Base-by-base conservation (phyloP, 768 basidiomycete species). In the Clitopilus passeckerianus region DNA sequence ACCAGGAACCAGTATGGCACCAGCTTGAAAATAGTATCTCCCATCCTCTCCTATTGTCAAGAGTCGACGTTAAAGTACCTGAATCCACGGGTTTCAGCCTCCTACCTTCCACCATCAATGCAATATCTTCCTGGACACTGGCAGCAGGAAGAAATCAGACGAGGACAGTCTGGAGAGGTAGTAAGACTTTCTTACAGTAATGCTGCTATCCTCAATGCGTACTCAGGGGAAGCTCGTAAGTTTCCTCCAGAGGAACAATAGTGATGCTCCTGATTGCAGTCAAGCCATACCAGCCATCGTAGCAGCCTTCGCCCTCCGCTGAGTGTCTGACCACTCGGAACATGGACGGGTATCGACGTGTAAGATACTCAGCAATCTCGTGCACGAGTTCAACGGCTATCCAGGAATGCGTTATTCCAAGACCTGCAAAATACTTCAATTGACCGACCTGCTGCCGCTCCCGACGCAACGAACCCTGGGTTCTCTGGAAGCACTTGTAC, bases 21-120 rank as follows among this genome's bases (percentile, higher is more conserved):
- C 90, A 43, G 83, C 87, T 67, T 89, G 89, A 64, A 92, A 84
- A 67, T 90, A 87, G 63, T 90, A 88, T 60, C 77, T 76, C 43
- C 89, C 88, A 58, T 92, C 86, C 20, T 75, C 68, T 56, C 87
- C 86, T 86, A 67, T 34, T 23, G 6, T 46, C 14, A 18, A 14
- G 20, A 0, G 22, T 34, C 57, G 34, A 57, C 56, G 27, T 18
- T 34, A 57, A 58, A 58, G 43, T 56, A 54, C 44, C 52, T 59
- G 27, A 30, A 30, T 30, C n/a, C n/a, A n/a, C n/a, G n/a, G 27
- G 27, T 30, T 27, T 44, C 60, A 46, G 56, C 35, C 50, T 56
- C 59, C 64, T 35, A 80, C 83, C 84, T 79, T 86, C 83, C 23
- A 85, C 73, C 85, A 86, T 84, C 27, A 86, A 59, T 12, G 83